Base-by-base conservation (phyloP, 345 rosid genomes). In the Barbarea vulgaris region DNA sequence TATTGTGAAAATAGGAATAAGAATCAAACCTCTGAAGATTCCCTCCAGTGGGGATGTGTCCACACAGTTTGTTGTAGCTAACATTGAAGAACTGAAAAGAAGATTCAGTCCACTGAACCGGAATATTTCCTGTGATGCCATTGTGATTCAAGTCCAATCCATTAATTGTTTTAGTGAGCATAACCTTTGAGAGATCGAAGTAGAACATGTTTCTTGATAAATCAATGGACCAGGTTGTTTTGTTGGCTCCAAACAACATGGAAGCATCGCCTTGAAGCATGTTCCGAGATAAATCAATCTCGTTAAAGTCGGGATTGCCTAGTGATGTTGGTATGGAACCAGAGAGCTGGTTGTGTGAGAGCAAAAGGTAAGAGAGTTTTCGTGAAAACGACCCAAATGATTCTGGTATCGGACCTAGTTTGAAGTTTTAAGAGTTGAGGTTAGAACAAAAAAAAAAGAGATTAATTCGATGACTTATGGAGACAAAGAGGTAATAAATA, bases 51-150 rank as follows among this genome's bases (percentile, higher is more conserved):
- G 93, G 44, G 34, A 93, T 88, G 66, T 48, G 58, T 9, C 94
- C 93, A 60, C 96, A 90, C 34, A 92, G 54, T 62, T 81, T 79
- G 69, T 92, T 92, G 47, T 90, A 88, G 82, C 98, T 90, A 66
- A 90, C 85, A 59, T 93, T 87, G 14, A 90, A 61, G 48, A 41
- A 51, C 81, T 79, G 84, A 65, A 86, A 64, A 15, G 11, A 6
- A 42, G 46, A 9, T 3, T 42, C 46, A 2, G 86, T 71, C 87
- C 89, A 46, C 21, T 65, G 72, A 7, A 25, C 50, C 2, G 96
- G 94, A 24, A 93, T 68, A 31, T 52, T 73, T n/a, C 96, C 93
- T 9, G 58, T 70, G 18, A 93, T 82, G 75, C 73, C 80, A 78
- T 93, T 90, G 37, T 93, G 94, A 41, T 80, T 87, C 27, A 90